Conservation (phyloP, 306 rosid species). For the Dalbergia oliveri region DNA sequence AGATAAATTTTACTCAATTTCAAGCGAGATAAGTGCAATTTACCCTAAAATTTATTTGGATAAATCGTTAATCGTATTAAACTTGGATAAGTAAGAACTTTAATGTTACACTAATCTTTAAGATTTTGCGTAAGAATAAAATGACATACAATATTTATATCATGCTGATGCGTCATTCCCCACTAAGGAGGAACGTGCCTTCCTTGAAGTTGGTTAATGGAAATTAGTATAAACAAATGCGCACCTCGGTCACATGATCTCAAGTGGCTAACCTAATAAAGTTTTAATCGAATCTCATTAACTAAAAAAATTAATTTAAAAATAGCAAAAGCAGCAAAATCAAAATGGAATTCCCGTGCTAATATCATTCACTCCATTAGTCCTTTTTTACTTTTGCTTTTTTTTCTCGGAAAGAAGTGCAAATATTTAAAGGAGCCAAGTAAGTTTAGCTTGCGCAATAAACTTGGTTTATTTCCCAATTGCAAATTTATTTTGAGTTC, state of each 20-base stretch:
- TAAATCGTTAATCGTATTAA: not conserved
- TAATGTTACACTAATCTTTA: no score
- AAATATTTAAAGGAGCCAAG: not conserved
- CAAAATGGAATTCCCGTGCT: not conserved
- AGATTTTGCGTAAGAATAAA: not conserved
- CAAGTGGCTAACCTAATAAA: conserved; percentile 2
- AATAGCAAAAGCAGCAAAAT: not conserved
- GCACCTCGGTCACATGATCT: not conserved
- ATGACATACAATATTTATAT: not conserved
- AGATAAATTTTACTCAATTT: no score
- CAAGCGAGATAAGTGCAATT: no score
- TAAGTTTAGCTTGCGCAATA: no score
- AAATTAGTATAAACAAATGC: conserved; percentile 26
- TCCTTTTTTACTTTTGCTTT: no score
- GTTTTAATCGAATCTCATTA: not conserved
- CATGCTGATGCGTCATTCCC: conserved; percentile 25
- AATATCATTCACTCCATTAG: not conserved
- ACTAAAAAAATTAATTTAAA: conserved; percentile 2
- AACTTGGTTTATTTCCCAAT: no score
- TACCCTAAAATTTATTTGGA: no score
- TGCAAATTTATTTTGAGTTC: no score
- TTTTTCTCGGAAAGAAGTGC: not conserved
- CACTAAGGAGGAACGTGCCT: conserved; percentile 36
- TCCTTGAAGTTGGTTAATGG: conserved; percentile 8
- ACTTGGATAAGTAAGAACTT: not conserved